Evolutionary conservation across 148 eudicot genomes (phyloP).

Genomic region (Vaccinium darrowii): DNA sequence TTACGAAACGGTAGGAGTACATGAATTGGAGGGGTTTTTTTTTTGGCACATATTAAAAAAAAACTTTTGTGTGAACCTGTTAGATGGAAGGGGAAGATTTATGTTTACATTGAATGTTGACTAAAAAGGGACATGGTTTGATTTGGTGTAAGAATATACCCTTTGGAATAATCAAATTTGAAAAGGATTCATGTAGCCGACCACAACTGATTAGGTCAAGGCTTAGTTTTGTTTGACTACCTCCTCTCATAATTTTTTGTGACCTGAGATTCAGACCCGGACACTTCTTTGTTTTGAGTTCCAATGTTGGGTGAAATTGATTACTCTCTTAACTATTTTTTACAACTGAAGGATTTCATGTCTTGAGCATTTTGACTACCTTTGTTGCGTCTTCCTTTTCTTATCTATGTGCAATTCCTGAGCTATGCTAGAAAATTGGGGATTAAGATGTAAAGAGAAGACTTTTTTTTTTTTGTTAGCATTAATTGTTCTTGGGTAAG

Average conservation of each 20-base stretch:
- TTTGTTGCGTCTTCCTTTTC: no score
- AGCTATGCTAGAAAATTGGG: no score
- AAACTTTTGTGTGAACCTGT: neutral
- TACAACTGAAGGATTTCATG: neutral
- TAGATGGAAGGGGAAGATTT: neutral
- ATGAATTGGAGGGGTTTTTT: neutral
- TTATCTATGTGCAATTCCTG: no score
- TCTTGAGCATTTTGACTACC: neutral
- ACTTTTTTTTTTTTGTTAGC: neutral
- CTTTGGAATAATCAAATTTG: neutral
- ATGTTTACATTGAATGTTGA: neutral
- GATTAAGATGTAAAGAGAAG: no score
- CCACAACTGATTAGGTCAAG: no score
- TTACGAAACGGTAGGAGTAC: neutral
- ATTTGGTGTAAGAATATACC: neutral
- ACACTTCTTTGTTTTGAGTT: no score
- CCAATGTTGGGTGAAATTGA: no score
- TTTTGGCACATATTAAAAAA: neutral
- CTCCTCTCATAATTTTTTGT: no score
- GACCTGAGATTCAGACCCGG: no score
- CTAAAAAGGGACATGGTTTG: neutral
- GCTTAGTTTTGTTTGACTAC: no score
- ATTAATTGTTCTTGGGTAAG: neutral
- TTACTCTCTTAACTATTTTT: no score
- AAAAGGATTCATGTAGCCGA: no score